Percentiles rank a stretch among this genome's conserved stretches.
Evolutionary conservation across 768 basidiomycete species (phyloP).

Genomic region (Brasilioporus rufonigricans): DNA sequence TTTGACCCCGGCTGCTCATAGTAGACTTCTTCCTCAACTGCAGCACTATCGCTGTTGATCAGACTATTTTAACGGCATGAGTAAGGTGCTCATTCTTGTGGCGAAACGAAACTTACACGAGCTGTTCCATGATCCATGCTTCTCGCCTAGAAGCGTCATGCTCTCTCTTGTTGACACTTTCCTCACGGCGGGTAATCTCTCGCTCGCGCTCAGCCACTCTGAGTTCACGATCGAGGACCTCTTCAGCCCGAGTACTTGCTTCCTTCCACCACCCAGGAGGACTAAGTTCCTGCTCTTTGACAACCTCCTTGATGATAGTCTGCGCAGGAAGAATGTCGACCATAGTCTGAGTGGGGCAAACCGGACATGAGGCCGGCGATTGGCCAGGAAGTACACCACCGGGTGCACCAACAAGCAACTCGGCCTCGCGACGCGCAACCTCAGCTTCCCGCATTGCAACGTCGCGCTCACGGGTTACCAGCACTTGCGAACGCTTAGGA

Average conservation of each 20-base stretch:
- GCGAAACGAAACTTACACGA: constrained; percentile 56
- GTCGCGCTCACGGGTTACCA: constrained; percentile 74
- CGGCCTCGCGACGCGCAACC: constrained; percentile 86
- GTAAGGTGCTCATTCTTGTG: not conserved
- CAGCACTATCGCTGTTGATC: constrained; percentile 65
- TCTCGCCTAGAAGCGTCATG: constrained; percentile 86
- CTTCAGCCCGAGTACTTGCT: constrained; percentile 69
- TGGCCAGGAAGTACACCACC: constrained; percentile 69
- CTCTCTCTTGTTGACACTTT: constrained; percentile 80
- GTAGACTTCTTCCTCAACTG: constrained; percentile 76
- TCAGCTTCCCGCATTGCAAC: constrained; percentile 85
- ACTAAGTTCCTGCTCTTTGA: constrained; percentile 76
- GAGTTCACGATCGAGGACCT: constrained; percentile 80
- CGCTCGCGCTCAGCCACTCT: constrained; percentile 83
- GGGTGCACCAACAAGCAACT: constrained; percentile 77
- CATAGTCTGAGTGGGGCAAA: constrained; percentile 53
- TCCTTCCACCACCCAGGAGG: constrained; percentile 79
- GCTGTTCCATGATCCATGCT: constrained; percentile 90
- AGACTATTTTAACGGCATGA: constrained; percentile 40
- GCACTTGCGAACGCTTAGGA: constrained; percentile 78
- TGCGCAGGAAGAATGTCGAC: constrained; percentile 62
- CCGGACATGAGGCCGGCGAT: constrained; percentile 52
- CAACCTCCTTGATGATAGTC: constrained; percentile 85
- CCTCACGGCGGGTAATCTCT: constrained; percentile 84
- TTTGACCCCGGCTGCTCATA: constrained; percentile 69